phyloP scores from a whole-genome alignment of 192 early-diverging fungal species.

The Gorgonomyces haynaldii region DNA sequence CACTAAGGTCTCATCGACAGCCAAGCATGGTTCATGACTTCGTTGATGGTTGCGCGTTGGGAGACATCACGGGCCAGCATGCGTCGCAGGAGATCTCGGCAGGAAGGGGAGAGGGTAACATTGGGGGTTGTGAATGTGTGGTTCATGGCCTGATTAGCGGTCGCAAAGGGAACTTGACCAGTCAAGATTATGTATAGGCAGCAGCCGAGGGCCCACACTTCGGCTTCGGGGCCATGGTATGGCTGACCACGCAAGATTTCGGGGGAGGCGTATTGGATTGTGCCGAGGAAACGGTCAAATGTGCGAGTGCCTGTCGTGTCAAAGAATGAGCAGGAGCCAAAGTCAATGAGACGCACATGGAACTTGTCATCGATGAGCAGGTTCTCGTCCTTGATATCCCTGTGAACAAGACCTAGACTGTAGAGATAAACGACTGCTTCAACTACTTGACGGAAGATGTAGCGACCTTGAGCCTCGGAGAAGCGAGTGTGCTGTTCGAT shows the following conservation, averaged over 20 bases:
- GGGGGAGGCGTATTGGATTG: constrained; percentile 40
- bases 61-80: constrained; percentile 54
- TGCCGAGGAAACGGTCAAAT: constrained; percentile 31
- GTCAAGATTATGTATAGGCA: constrained; percentile 46
- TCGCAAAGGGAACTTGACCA: constrained; percentile 35
- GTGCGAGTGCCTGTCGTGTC: constrained; percentile 9
- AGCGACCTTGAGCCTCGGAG: constrained; percentile 15
- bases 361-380: constrained; percentile 39
- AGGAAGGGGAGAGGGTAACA: constrained; percentile 31
- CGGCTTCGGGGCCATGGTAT: constrained; percentile 38
- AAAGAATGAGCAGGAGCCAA: constrained; percentile 34
- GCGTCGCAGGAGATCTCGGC: constrained; percentile 44
- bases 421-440: constrained; percentile 30
- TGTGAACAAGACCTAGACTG: constrained; percentile 31
- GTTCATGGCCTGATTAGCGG: constrained; percentile 11
- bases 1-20: constrained; percentile 5
- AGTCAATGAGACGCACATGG: constrained; percentile 42
- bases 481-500: constrained; percentile 34
- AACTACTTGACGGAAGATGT: constrained; percentile 31
- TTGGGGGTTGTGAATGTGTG: constrained; percentile 23
- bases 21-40: constrained; percentile 39
- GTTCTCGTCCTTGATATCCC: constrained; percentile 54
- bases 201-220: constrained; percentile 48
- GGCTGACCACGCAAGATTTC: constrained; percentile 39
- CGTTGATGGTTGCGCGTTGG: constrained; percentile 46